A percentile compares a stretch with the other conserved stretches of the same genome.
phyloP scores from a whole-genome alignment of 805 yeast species.

The Dipodascus albidus region DNA sequence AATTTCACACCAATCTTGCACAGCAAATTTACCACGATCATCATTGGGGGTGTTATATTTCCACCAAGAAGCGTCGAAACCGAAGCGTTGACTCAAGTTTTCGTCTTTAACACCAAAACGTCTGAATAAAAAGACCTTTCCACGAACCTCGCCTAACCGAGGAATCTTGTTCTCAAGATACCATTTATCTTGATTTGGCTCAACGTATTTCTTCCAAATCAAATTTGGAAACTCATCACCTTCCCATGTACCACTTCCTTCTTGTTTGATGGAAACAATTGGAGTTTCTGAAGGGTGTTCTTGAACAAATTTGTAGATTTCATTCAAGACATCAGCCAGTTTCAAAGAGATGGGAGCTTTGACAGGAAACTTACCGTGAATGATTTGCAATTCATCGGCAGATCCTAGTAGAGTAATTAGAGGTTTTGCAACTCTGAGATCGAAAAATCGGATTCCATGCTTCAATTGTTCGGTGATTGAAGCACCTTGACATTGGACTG shows the following conservation, averaged over 20 bases:
- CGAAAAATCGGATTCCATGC: constrained; percentile 68
- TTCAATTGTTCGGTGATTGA: constrained; percentile 49
- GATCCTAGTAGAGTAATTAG: constrained; percentile 37
- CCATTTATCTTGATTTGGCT: constrained; percentile 43
- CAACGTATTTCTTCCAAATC: constrained; percentile 47
- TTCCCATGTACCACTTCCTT: constrained; percentile 59
- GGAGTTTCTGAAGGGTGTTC: constrained; percentile 47
- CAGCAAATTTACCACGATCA: constrained; percentile 48
- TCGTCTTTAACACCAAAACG: constrained; percentile 54
- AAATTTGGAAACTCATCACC: constrained; percentile 56
- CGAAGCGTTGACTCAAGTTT: constrained; percentile 30
- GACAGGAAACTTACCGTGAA: constrained; percentile 71
- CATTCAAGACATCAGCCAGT: constrained; percentile 40
- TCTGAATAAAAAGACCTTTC: constrained; percentile 55
- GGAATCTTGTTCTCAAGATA: constrained; percentile 48
- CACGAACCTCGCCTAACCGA: constrained; percentile 47
- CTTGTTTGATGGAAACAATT: constrained; percentile 60
- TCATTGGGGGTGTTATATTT: constrained; percentile 52
- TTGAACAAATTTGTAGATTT: constrained; percentile 46
- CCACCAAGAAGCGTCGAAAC: constrained; percentile 63
- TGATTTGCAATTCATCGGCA: constrained; percentile 45
- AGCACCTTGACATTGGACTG: constrained; percentile 65
- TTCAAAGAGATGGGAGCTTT: constrained; percentile 44
- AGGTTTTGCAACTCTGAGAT: constrained; percentile 51
- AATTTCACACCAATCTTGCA: constrained; percentile 69